Conservation (phyloP, 2,329 filamentous ascomycete species). For the Nemania diffusa region DNA sequence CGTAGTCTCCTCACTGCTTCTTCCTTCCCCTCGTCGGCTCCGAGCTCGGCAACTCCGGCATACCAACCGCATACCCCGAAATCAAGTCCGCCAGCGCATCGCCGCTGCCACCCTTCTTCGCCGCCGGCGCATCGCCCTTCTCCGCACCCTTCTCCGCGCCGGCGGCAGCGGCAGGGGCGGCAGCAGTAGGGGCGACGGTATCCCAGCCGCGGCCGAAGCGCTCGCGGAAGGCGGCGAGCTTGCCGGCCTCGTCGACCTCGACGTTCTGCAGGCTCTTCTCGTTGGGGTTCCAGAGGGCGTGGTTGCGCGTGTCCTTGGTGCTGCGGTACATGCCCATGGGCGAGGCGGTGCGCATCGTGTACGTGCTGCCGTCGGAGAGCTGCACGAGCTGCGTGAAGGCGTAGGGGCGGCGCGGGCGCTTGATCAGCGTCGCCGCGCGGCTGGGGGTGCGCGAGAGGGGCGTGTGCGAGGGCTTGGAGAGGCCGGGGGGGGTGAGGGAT, state of each 20-base stretch:
- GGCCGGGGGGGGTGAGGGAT: slow-evolving; percentile 29
- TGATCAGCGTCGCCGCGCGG: slow-evolving; percentile 85
- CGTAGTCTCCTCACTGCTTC: slow-evolving; percentile 45
- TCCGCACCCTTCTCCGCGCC: slow-evolving; percentile 42
- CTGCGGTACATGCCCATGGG: slow-evolving; percentile 69
- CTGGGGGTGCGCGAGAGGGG: slow-evolving; percentile 63
- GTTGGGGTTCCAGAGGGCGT: slow-evolving; percentile 88
- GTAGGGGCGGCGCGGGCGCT: slow-evolving; percentile 90
- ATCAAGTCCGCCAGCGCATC: slow-evolving; percentile 63
- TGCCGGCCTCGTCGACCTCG: slow-evolving; percentile 94
- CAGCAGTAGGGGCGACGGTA: slow-evolving; percentile 44
- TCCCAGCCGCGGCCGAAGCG: slow-evolving; percentile 90
- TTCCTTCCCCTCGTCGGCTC: slow-evolving; percentile 54
- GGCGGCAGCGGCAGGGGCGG: slow-evolving; percentile 45
- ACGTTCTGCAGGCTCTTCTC: slow-evolving; percentile 84
- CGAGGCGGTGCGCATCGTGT: slow-evolving; percentile 79
- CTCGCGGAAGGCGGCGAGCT: slow-evolving; percentile 84
- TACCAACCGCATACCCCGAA: slow-evolving; percentile 55
- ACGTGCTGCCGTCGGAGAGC: slow-evolving; percentile 90
- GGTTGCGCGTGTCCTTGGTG: slow-evolving; percentile 88
- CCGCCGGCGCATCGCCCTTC: slow-evolving; percentile 40
- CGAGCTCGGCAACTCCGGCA: slow-evolving; percentile 42
- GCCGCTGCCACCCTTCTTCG: slow-evolving; percentile 46
- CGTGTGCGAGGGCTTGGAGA: slow-evolving; percentile 34
- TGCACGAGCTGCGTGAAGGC: slow-evolving; percentile 97